Conservation (phyloP, 2,329 filamentous ascomycete species). For the Fusarium stilboides region DNA sequence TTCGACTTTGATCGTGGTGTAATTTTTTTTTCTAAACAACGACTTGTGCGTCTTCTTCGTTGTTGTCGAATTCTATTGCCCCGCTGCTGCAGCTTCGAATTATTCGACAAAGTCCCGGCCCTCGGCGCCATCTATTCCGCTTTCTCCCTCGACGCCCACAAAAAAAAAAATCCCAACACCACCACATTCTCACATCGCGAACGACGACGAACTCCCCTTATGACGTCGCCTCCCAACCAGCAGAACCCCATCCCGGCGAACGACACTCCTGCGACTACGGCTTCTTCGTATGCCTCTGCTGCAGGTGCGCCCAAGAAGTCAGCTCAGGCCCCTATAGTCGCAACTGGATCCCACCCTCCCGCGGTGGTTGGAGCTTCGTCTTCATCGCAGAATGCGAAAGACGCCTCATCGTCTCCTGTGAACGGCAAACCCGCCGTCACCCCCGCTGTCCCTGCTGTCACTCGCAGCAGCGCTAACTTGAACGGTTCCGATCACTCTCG, state of each 20-base stretch:
- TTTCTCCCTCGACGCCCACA: constrained; percentile 45
- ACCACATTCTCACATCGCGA: constrained; percentile 50
- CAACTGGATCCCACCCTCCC: constrained; percentile 69
- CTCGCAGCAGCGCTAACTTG: constrained; percentile 72
- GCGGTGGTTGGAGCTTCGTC: constrained; percentile 70
- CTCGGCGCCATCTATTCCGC: constrained; percentile 46
- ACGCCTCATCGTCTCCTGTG: constrained; percentile 81
- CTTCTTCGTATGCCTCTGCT: constrained; percentile 77
- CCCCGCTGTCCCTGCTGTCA: constrained; percentile 78
- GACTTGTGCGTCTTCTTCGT: constrained; percentile 29
- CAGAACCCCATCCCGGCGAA: constrained; percentile 70
- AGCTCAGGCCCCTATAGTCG: constrained; percentile 72
- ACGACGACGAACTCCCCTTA: constrained; percentile 59
- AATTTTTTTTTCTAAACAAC: constrained; percentile 26
- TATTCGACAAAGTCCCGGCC: constrained; percentile 43
- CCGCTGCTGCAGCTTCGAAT: constrained; percentile 44
- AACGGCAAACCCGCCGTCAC: constrained; percentile 85
- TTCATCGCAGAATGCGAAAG: constrained; percentile 71
- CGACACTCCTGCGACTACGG: constrained; percentile 70
- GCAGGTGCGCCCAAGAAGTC: constrained; percentile 75
- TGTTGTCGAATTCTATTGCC: constrained; percentile 39
- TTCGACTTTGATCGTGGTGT: constrained; percentile 34
- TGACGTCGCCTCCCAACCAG: constrained; percentile 73
- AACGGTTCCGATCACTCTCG: constrained; percentile 87
- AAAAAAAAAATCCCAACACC: constrained; percentile 44